phyloP scores from a whole-genome alignment of 2,329 filamentous ascomycete species.

The Gremmenia infestans region DNA sequence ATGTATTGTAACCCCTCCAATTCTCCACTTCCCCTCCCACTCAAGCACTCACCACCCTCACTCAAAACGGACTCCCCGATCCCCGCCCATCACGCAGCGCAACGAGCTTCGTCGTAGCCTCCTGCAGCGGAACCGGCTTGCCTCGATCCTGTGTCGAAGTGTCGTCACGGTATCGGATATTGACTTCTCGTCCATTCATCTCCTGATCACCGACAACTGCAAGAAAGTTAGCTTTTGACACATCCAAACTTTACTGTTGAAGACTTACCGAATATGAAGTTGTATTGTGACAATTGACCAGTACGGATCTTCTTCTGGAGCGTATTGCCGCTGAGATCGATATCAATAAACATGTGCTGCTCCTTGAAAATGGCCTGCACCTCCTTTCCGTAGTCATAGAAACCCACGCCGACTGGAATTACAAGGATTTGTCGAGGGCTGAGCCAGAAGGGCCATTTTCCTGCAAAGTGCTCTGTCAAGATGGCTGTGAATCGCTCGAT shows the following conservation, averaged over 20 bases:
- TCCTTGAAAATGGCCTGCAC: constrained; percentile 64
- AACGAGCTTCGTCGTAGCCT: constrained; percentile 51
- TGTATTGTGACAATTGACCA: constrained; percentile 75
- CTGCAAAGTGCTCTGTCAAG: constrained; percentile 76
- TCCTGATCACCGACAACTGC: constrained; percentile 59
- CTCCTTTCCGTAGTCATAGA: constrained; percentile 69
- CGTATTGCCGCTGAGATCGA: constrained; percentile 70
- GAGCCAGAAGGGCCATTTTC: constrained; percentile 88
- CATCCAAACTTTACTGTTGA: not conserved
- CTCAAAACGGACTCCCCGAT: constrained; percentile 35
- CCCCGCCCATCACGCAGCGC: constrained; percentile 45
- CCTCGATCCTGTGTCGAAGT: constrained; percentile 56
- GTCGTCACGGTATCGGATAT: constrained; percentile 60
- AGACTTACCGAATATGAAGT: constrained; percentile 70
- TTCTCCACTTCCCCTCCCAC: not conserved
- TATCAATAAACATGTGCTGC: constrained; percentile 64
- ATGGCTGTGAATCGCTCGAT: constrained; percentile 69
- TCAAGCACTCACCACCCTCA: constrained; percentile 14
- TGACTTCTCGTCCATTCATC: constrained; percentile 54
- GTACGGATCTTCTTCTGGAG: constrained; percentile 87
- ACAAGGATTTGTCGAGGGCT: constrained; percentile 78
- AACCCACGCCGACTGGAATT: constrained; percentile 69
- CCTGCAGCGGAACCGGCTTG: constrained; percentile 51
- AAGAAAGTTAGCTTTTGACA: constrained; percentile 7
- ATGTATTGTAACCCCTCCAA: not conserved